A percentile compares a stretch with the other conserved stretches of the same genome.
These are phyloP conservation scores for Lentinula sp. DNA, from an alignment of 768 basidiomycete species.

Conservation along the genomic window DNA sequence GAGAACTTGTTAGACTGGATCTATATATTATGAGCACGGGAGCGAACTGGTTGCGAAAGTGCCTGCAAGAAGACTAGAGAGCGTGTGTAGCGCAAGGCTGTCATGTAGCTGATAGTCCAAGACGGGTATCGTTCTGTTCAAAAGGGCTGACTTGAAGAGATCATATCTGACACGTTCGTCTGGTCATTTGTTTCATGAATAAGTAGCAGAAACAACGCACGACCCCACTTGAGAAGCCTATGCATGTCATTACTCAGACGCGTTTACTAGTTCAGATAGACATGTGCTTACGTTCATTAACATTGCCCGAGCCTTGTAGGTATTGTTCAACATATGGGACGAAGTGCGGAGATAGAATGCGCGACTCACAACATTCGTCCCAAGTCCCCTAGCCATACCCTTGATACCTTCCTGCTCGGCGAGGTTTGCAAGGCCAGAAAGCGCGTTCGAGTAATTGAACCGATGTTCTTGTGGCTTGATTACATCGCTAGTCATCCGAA, in stretches of 20 bases:
- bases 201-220: conserved; percentile 36
- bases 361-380: conserved; percentile 63
- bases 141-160: conserved; percentile 59
- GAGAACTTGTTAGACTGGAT: neutral
- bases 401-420: conserved; percentile 63
- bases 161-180: conserved; percentile 50
- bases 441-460: conserved; percentile 76
- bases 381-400: conserved; percentile 69
- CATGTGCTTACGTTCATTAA: conserved; percentile 64
- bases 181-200: neutral
- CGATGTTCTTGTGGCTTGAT: conserved; percentile 66
- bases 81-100: conserved; percentile 58
- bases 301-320: conserved; percentile 47
- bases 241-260: neutral
- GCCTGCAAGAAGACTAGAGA: conserved; percentile 64
- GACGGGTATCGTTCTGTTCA: conserved; percentile 46
- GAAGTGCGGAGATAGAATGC: neutral
- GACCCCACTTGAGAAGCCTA: conserved; percentile 81
- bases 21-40: neutral
- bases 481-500: conserved; percentile 86
- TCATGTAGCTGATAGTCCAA: conserved; percentile 59
- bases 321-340: conserved; percentile 12
- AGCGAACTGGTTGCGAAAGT: conserved; percentile 71
- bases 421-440: conserved; percentile 63
- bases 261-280: conserved; percentile 3